phyloP scores from a whole-genome alignment of 2,329 filamentous ascomycete genomes.

The Ophiostoma tasmaniense region DNA sequence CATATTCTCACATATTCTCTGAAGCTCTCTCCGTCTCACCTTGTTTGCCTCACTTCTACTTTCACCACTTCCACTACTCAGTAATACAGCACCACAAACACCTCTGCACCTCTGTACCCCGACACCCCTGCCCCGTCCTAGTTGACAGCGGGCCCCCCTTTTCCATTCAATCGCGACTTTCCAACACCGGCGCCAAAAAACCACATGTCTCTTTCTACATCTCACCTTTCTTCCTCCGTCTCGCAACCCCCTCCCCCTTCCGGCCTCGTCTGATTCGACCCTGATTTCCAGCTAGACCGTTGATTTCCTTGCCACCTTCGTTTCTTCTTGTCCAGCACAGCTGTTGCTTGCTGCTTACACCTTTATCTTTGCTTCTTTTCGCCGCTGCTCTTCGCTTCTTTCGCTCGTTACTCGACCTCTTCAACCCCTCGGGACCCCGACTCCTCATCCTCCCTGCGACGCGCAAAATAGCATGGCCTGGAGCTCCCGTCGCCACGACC shows the following conservation, averaged over 20 bases:
- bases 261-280: background rate
- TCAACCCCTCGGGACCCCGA: constrained; percentile 1
- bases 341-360: background rate
- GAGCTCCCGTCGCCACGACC: constrained; percentile 10
- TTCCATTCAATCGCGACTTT: constrained; percentile 3
- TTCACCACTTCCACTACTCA: background rate
- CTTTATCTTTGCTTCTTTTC: background rate
- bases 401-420: constrained; percentile 7
- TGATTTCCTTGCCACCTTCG: background rate
- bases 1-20: background rate
- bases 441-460: constrained; percentile 10
- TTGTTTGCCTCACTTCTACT: background rate
- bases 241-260: background rate
- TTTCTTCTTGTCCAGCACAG: background rate
- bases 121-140: background rate
- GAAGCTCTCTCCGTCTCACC: background rate
- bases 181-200: constrained; percentile 10
- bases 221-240: background rate
- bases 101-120: background rate
- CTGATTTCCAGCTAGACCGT: background rate
- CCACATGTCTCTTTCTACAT: constrained; percentile 4
- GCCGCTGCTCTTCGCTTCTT: constrained; percentile 6
- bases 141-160: constrained; percentile 1
- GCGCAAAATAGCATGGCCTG: constrained; percentile 13
- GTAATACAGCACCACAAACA: background rate